Conservation (phyloP, 2,329 filamentous ascomycete species). For the Dothistroma pini region DNA sequence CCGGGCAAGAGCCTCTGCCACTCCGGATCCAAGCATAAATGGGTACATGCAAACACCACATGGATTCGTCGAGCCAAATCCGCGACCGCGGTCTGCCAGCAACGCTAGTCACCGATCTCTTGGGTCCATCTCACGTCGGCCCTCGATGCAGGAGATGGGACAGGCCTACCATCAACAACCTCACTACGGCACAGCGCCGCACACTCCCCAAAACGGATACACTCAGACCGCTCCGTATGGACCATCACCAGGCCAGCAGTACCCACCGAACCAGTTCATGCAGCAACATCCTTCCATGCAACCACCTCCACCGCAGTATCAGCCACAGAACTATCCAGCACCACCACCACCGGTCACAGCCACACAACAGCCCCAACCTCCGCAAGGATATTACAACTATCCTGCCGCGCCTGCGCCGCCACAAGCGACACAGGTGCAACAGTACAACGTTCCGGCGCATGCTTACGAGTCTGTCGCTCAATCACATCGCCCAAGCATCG, state of each 20-base stretch:
- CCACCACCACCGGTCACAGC: conserved; percentile 21
- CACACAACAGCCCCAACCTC: conserved; percentile 22
- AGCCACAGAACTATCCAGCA: conserved; percentile 24
- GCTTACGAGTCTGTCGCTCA: conserved; percentile 24
- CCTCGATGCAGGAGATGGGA: conserved; percentile 45
- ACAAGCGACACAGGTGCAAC: conserved; percentile 35
- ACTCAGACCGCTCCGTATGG: conserved; percentile 37
- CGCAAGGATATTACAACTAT: conserved; percentile 41
- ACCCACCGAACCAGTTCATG: conserved; percentile 28
- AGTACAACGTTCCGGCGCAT: conserved; percentile 36
- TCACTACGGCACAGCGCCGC: conserved; percentile 39
- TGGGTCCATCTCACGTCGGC: conserved; percentile 35
- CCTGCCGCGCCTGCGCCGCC: conserved; percentile 32
- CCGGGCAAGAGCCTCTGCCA: conserved; percentile 43
- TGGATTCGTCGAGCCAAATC: conserved; percentile 33
- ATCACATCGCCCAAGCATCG: conserved; percentile 39
- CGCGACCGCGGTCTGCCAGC: conserved; percentile 39
- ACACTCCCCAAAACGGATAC: conserved; percentile 39
- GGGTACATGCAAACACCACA: conserved; percentile 23
- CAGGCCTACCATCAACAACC: conserved; percentile 40
- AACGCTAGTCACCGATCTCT: conserved; percentile 35
- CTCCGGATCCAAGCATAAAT: conserved; percentile 29
- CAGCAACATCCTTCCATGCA: conserved; percentile 36
- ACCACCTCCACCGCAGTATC: conserved; percentile 29
- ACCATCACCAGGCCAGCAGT: conserved; percentile 27